These are phyloP conservation scores for Crassisporium funariophilum DNA, from an alignment of 768 basidiomycete species.

Conservation along the genomic window DNA sequence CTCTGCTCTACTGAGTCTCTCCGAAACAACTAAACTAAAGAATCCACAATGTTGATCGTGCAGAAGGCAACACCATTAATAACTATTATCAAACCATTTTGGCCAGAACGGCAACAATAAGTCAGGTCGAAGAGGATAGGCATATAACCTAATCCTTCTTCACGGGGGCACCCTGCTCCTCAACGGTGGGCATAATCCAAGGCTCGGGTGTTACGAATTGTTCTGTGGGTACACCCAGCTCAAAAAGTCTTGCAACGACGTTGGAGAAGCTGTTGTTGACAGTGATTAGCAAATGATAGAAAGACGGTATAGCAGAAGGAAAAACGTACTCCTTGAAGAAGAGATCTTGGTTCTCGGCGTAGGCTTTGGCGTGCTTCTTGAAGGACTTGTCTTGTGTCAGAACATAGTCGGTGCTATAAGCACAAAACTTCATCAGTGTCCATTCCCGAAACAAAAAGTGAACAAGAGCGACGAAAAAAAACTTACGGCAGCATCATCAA, in stretches of 20 bases:
- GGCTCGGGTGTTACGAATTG: slow-evolving; percentile 77
- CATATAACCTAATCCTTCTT: slow-evolving; percentile 19
- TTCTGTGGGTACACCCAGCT: slow-evolving; percentile 86
- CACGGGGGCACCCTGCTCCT: slow-evolving; percentile 39
- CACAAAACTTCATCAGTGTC: slow-evolving; percentile 1
- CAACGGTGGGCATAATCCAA: slow-evolving; percentile 69
- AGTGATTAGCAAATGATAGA: slow-evolving; percentile 8
- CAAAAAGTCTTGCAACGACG: slow-evolving; percentile 78
- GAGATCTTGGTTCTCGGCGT: slow-evolving; percentile 80
- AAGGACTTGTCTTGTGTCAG: slow-evolving; percentile 90
- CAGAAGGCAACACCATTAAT: too few species aligned
- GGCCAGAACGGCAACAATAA: too few species aligned
- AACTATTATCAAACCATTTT: too few species aligned
- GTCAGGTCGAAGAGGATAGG: too few species aligned
- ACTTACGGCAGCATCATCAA: slow-evolving; percentile 97
- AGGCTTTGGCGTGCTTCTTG: slow-evolving; percentile 85
- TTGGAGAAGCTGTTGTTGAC: slow-evolving; percentile 68
- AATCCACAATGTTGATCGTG: too few species aligned
- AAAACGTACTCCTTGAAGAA: slow-evolving; percentile 91
- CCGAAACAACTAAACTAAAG: too few species aligned
- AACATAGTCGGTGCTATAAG: slow-evolving; percentile 80
- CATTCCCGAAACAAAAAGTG: not conserved
- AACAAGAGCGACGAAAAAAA: not conserved
- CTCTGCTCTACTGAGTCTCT: too few species aligned
- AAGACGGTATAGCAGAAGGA: not conserved